Conservation (phyloP, 1,139 yeast species). For the Protomyces inundatus region DNA sequence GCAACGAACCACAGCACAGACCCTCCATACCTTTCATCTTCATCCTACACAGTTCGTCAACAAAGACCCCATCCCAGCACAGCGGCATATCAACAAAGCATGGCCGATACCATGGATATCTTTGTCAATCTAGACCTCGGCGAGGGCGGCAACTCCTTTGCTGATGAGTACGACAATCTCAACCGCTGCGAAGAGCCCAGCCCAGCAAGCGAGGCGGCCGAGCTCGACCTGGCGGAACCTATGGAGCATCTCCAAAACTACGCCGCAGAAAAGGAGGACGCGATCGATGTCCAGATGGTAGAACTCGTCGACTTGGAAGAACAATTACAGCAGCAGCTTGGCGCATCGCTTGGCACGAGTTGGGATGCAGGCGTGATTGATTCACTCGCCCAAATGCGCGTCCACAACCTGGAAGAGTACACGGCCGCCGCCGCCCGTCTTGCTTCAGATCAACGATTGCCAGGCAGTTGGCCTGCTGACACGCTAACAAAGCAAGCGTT, state of each 20-base stretch:
- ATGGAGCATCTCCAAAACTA: not conserved
- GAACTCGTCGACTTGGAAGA: not conserved
- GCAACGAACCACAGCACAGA: too few relatives aligned
- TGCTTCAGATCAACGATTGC: slow-evolving; percentile 3
- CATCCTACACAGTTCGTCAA: too few relatives aligned
- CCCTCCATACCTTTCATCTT: too few relatives aligned
- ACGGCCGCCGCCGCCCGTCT: not conserved
- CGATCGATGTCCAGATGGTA: slow-evolving; percentile 7
- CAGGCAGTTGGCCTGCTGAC: slow-evolving; percentile 21
- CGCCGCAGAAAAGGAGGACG: not conserved
- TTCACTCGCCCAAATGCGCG: slow-evolving; percentile 21
- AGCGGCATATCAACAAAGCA: not conserved
- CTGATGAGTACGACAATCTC: slow-evolving; percentile 21
- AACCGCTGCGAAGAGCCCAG: slow-evolving; percentile 10
- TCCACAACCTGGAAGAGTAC: not conserved
- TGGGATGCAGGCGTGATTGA: slow-evolving; percentile 17
- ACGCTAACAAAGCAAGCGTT: not conserved
- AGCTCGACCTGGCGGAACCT: slow-evolving; percentile 5
- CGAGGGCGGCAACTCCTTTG: slow-evolving; percentile 16
- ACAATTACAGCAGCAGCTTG: not conserved
- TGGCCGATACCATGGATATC: slow-evolving; percentile 19
- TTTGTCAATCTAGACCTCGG: slow-evolving; percentile 16
- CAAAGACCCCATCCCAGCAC: not conserved
- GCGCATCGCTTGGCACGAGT: slow-evolving; percentile 7
- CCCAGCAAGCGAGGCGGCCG: slow-evolving; percentile 12